These are phyloP conservation scores for Colletotrichum graminicola DNA, from an alignment of 2,329 filamentous ascomycete genomes.

Conservation along the genomic window DNA sequence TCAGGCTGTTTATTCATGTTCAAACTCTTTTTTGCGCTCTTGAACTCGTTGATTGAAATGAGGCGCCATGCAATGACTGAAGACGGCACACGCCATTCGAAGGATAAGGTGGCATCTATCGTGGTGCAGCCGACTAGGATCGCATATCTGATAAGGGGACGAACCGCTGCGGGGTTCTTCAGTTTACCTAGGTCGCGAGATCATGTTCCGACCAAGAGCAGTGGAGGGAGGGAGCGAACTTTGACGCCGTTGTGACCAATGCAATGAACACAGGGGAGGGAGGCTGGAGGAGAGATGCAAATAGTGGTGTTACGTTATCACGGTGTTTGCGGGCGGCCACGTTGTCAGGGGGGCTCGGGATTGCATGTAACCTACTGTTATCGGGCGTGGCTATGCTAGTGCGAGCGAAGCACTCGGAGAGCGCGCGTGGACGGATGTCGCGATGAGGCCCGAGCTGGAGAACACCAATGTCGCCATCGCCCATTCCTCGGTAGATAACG, in stretches of 20 bases:
- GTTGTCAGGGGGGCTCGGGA: neutral
- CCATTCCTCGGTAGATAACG: slow-evolving; percentile 18
- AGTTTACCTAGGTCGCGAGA: neutral
- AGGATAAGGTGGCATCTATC: neutral
- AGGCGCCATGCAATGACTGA: neutral
- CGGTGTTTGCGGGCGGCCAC: slow-evolving; percentile 26
- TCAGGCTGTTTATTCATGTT: slow-evolving; percentile 28
- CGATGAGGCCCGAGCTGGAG: slow-evolving; percentile 16
- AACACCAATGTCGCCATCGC: slow-evolving; percentile 27
- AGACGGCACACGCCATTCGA: neutral
- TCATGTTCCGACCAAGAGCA: slow-evolving; percentile 10
- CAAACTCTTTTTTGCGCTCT: neutral
- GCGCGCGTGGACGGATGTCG: slow-evolving; percentile 14
- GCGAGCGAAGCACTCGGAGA: slow-evolving; percentile 4
- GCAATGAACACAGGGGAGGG: slow-evolving; percentile 24
- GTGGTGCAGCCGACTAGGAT: neutral
- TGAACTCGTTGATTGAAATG: neutral
- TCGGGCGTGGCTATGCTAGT: neutral
- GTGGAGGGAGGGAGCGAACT: neutral
- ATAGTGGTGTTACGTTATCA: neutral
- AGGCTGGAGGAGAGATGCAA: slow-evolving; percentile 22
- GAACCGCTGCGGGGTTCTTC: neutral
- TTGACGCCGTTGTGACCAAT: slow-evolving; percentile 18
- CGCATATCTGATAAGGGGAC: neutral
- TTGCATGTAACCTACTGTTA: neutral